Conservation (phyloP, 805 yeast species). For the Lachancea quebecensis region DNA sequence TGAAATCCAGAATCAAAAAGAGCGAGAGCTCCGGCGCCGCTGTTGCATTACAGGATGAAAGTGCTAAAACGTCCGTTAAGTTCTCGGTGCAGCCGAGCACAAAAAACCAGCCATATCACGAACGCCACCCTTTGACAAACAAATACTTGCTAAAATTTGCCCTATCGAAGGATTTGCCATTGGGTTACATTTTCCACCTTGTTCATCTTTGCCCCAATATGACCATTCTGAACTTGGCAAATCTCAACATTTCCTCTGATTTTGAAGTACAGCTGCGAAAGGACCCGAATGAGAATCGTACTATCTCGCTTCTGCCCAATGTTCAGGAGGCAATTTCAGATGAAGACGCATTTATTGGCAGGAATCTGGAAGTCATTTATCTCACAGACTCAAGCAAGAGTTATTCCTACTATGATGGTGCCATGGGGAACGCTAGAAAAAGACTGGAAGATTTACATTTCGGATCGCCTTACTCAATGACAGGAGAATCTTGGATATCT, state of each 20-base stretch:
- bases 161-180: constrained; percentile 66
- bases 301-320: constrained; percentile 14
- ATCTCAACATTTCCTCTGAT: constrained; percentile 59
- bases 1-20: constrained; percentile 1
- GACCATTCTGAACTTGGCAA: constrained; percentile 47
- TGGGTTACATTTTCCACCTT: constrained; percentile 67
- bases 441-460: constrained; percentile 6
- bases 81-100: constrained; percentile 11
- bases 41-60: neutral
- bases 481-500: constrained; percentile 12
- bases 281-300: neutral
- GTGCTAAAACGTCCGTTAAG: constrained; percentile 1
- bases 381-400: constrained; percentile 27
- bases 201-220: constrained; percentile 62
- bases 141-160: constrained; percentile 57
- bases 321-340: constrained; percentile 14
- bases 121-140: constrained; percentile 54
- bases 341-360: constrained; percentile 3
- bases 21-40: neutral
- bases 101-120: constrained; percentile 30
- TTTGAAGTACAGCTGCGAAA: constrained; percentile 35
- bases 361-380: constrained; percentile 19
- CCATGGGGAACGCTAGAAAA: constrained; percentile 3
- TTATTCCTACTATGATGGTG: constrained; percentile 16
- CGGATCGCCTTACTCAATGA: constrained; percentile 7